A percentile compares a stretch with the other conserved stretches of the same genome.
Evolutionary conservation across 2,329 filamentous ascomycete species (phyloP).

Genomic region (Colletotrichum shisoi): DNA sequence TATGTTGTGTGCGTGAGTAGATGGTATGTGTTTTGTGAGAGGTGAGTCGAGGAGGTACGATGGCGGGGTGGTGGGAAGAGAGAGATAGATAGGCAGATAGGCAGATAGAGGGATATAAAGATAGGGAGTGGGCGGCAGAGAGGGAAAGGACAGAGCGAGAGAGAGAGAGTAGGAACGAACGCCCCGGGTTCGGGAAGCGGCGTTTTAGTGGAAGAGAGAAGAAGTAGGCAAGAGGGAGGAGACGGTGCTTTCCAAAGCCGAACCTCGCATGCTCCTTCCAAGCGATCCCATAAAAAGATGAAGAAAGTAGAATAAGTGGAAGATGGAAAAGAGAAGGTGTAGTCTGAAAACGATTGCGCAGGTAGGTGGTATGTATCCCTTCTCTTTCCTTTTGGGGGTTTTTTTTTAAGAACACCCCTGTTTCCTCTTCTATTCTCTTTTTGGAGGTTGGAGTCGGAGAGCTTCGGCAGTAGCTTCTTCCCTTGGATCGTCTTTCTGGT

Average conservation of each 20-base stretch:
- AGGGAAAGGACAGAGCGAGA: slow-evolving; percentile 28
- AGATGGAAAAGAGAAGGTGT: too few relatives aligned
- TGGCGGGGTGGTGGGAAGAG: too few relatives aligned
- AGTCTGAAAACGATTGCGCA: too few relatives aligned
- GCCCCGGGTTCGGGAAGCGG: slow-evolving; percentile 33
- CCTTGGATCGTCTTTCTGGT: slow-evolving; percentile 26
- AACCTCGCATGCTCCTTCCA: slow-evolving; percentile 37
- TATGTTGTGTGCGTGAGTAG: background rate
- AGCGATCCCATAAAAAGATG: slow-evolving; percentile 11
- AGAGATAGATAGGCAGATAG: too few relatives aligned
- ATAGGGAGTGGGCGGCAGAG: slow-evolving; percentile 36
- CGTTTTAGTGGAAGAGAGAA: slow-evolving; percentile 23
- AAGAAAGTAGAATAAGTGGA: background rate
- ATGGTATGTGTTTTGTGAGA: too few relatives aligned
- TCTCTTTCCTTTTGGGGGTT: background rate
- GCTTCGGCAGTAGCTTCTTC: background rate
- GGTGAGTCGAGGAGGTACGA: too few relatives aligned
- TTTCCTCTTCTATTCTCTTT: background rate
- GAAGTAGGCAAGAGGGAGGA: slow-evolving; percentile 33
- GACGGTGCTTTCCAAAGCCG: slow-evolving; percentile 33
- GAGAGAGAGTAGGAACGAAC: background rate
- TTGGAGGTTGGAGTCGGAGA: background rate
- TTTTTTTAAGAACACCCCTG: background rate
- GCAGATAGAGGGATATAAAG: too few relatives aligned
- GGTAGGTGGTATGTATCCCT: background rate